Percentiles rank a stretch among this genome's conserved stretches.
phyloP scores from a whole-genome alignment of 352 stramenopile genomes.

The Pythium coloratum region DNA sequence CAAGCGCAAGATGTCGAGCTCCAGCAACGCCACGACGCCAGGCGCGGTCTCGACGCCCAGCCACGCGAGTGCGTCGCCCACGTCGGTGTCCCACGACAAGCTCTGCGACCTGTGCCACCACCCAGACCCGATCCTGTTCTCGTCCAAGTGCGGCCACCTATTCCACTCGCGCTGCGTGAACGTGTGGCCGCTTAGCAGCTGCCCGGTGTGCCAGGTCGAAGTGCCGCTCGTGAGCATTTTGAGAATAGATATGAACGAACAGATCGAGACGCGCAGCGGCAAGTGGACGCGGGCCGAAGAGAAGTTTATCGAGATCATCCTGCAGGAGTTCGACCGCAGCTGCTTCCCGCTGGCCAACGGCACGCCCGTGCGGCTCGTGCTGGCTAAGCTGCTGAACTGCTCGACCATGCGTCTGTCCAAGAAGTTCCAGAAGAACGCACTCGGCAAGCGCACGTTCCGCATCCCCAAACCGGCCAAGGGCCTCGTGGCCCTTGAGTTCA shows the following conservation, averaged over 20 bases:
- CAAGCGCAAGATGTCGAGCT: constrained; percentile 41
- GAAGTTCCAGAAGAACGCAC: constrained; percentile 89
- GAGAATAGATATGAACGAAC: constrained; percentile 70
- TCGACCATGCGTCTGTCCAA: constrained; percentile 89
- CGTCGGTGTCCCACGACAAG: constrained; percentile 32
- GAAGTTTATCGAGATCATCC: constrained; percentile 84
- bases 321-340: constrained; percentile 79
- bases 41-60: constrained; percentile 6
- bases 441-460: constrained; percentile 85
- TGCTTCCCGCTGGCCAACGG: constrained; percentile 76
- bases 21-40: constrained; percentile 19
- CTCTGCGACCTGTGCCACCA: constrained; percentile 80
- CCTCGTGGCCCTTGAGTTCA: constrained; percentile 69
- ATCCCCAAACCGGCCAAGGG: constrained; percentile 69
- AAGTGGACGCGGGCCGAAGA: constrained; percentile 87
- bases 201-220: constrained; percentile 58
- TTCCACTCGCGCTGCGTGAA: constrained; percentile 87
- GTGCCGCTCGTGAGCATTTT: constrained; percentile 67
- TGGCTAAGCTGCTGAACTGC: constrained; percentile 87
- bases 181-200: constrained; percentile 69
- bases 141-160: constrained; percentile 68
- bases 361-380: constrained; percentile 78
- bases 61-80: constrained; percentile 13
- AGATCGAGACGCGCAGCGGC: constrained; percentile 67
- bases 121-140: constrained; percentile 74